These are phyloP conservation scores for Wickerhamomyces sp. DNA, from an alignment of 1,139 yeast genomes.

Conservation along the genomic window DNA sequence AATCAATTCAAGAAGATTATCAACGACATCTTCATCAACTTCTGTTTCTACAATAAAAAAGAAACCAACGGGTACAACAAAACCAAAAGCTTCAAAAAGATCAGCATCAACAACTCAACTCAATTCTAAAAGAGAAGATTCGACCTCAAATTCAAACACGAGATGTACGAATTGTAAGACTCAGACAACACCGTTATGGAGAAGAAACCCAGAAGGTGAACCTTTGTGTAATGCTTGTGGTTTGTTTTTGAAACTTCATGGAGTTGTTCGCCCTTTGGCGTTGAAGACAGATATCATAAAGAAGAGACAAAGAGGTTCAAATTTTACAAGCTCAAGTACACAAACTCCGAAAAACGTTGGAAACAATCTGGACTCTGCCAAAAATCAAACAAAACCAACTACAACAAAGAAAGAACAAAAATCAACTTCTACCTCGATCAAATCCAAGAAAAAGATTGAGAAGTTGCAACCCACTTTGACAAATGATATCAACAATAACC, in stretches of 20 bases:
- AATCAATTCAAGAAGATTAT: conserved; percentile 14
- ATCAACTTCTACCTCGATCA: conserved; percentile 3
- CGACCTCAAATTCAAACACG: conserved; percentile 18
- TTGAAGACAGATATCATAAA: conserved; percentile 90
- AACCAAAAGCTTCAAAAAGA: conserved; percentile 16
- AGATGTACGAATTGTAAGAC: conserved; percentile 86
- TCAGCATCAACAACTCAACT: conserved; percentile 17
- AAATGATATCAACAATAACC: no score
- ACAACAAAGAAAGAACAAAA: conserved; percentile 1
- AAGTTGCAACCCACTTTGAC: neutral
- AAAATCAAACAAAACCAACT: no score
- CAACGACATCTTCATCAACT: conserved; percentile 7
- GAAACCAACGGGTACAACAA: conserved; percentile 13
- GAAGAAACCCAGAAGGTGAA: conserved; percentile 88
- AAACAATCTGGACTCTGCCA: no score
- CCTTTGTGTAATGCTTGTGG: conserved; percentile 97
- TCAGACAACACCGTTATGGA: conserved; percentile 91
- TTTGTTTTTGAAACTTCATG: conserved; percentile 82
- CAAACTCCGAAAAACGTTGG: no score
- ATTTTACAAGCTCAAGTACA: conserved; percentile 2
- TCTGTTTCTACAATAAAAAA: conserved; percentile 18
- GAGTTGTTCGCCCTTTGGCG: conserved; percentile 87
- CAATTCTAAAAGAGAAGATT: conserved; percentile 8
- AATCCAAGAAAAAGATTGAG: neutral
- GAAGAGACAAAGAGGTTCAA: conserved; percentile 47